Evolutionary conservation across 2,329 filamentous ascomycete genomes (phyloP), one percentile per base, ranked within the genome.

Genomic region (Pseudogymnoascus sp.): DNA sequence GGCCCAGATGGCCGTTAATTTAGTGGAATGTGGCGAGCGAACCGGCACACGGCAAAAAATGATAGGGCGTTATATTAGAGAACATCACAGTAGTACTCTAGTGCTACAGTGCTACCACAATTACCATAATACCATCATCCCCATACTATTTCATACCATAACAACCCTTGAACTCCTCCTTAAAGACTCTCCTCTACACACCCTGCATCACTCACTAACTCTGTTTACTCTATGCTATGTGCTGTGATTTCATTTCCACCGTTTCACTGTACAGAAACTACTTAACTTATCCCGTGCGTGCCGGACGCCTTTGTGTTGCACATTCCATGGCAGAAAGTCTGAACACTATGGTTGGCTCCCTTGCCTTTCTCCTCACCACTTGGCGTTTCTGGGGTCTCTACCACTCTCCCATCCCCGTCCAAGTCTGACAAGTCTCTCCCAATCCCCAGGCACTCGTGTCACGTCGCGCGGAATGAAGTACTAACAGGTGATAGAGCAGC

Each of bases 341-440:
- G 28, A 36, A 14, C 50, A 36, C 50, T 56, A 34, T 56, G 50
- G 50, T 56, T 56, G 50, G 50, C 28, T 56, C 50, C 25, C 34
- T 56, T 56, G 14, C 25, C 28, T 56, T 56, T 56, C 50, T 56
- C 50, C 50, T 56, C 50, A 34, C 16, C 16, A 56, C 50, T 56
- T 56, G 50, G 50, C 50, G 11, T 56, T 14, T 56, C 50, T 34
- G 7, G 50, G 50, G 28, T 34, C 50, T 56, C 28, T 56, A 11
- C 16, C n/a, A 34, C 50, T 34, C 44, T 50, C 42, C 42, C 12
- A 34, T 34, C 28, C 28, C 18, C 46, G 8, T 53, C 28, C 50
- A 56, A 21, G 50, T 56, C 16, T 8, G 10, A 34, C 50, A 10
- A 5, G 28, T 34, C 28, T 18, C 28, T 34, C 16, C 28, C 28